A percentile compares a stretch with the other conserved stretches of the same genome.
Evolutionary conservation across 306 rosid genomes (phyloP).

Genomic region (Bauhinia variegata): DNA sequence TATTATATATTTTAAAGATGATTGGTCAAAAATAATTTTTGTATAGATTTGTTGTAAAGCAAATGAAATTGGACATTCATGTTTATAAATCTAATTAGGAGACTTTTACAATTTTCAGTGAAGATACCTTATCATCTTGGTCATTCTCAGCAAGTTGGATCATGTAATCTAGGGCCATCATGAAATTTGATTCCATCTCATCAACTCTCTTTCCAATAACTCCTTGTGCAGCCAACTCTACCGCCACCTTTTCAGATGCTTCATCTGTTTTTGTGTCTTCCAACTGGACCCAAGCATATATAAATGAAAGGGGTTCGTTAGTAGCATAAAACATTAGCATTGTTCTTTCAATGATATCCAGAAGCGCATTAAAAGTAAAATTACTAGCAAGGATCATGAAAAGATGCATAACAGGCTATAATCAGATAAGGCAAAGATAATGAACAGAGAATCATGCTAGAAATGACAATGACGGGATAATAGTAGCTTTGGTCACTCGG

Average conservation of each 20-base stretch:
- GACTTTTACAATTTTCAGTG: conserved; percentile 25
- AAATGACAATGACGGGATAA: not conserved
- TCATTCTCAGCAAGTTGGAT: conserved; percentile 79
- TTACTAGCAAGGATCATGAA: not conserved
- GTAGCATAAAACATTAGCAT: conserved; percentile 1
- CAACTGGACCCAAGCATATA: conserved; percentile 52
- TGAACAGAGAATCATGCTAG: not conserved
- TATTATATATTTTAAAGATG: not conserved
- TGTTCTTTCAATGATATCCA: not conserved
- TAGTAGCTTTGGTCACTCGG: not conserved
- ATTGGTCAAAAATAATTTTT: not conserved
- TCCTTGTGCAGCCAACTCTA: conserved; percentile 97
- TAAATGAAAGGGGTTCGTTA: not conserved
- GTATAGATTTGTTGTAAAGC: not conserved
- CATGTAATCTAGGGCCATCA: conserved; percentile 95
- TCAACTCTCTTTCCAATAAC: conserved; percentile 95
- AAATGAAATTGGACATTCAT: conserved; percentile 5
- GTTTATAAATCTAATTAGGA: not conserved
- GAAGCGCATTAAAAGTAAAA: not conserved
- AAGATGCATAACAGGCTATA: not conserved
- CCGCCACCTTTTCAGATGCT: conserved; percentile 89
- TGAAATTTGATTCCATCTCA: conserved; percentile 89
- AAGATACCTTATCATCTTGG: conserved; percentile 78
- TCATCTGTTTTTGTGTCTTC: conserved; percentile 87
- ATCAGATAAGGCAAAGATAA: not conserved